Conservation (phyloP, 805 yeast species). For the Hanseniaspora pseudoguilliermondii region DNA sequence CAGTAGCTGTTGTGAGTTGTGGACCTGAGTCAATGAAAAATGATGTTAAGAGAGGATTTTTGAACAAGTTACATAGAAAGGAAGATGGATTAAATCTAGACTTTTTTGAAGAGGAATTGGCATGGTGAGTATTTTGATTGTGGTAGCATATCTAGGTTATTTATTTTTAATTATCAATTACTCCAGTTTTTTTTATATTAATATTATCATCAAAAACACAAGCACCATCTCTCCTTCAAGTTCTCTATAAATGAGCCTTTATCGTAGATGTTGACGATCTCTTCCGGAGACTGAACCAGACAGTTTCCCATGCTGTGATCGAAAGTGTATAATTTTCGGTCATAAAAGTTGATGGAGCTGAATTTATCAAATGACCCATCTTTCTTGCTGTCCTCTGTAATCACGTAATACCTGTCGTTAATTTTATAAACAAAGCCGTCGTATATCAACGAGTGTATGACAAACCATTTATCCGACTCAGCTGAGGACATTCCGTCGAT, state of each 20-base stretch:
- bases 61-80: neutral
- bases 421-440: conserved; percentile 28
- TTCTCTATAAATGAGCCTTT: conserved; percentile 21
- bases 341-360: conserved; percentile 18
- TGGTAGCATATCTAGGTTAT: too few relatives aligned
- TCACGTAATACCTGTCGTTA: neutral
- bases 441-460: conserved; percentile 39
- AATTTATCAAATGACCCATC: neutral
- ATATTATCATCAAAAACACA: neutral
- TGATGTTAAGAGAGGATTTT: neutral
- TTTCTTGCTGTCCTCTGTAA: neutral
- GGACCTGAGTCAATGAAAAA: conserved; percentile 1
- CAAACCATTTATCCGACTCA: conserved; percentile 62
- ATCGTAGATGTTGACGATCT: conserved; percentile 25
- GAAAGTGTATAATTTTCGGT: conserved; percentile 17
- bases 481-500: conserved; percentile 63
- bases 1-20: conserved; percentile 6
- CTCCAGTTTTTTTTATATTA: neutral
- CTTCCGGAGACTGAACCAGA: conserved; percentile 13
- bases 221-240: conserved; percentile 16
- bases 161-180: neutral
- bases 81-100: neutral
- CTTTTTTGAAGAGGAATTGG: conserved; percentile 4
- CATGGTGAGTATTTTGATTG: neutral
- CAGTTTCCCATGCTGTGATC: conserved; percentile 13